These are phyloP conservation scores for Globisporangium abappressorium DNA, from an alignment of 352 stramenopile genomes.

Conservation along the genomic window DNA sequence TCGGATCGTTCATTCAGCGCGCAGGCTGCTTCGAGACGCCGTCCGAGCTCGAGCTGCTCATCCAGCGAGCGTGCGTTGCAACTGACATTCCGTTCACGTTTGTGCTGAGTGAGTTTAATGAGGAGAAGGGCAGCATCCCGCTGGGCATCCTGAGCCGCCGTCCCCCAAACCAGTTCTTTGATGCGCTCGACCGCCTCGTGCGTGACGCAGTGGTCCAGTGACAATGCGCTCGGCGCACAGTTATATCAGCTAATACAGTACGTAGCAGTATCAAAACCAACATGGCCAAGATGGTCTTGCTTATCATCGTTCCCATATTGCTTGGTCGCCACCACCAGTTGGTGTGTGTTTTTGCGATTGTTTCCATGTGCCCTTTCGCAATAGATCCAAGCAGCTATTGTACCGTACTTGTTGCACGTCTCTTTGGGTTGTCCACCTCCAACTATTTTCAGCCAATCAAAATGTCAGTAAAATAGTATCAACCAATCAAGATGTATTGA, in stretches of 20 bases:
- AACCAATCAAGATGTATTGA: too few species aligned
- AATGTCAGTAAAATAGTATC: too few species aligned
- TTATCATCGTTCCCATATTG: not conserved
- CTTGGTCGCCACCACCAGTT: not conserved
- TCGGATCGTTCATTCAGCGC: conserved; percentile 68
- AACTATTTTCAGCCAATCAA: too few species aligned
- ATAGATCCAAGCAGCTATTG: conserved; percentile 2
- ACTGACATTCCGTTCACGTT: conserved; percentile 53
- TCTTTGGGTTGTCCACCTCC: not conserved
- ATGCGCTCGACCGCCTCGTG: conserved; percentile 38
- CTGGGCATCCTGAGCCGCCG: conserved; percentile 61
- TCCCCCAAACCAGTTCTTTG: conserved; percentile 60
- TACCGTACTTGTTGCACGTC: not conserved
- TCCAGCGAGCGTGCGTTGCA: conserved; percentile 43
- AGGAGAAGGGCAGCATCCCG: conserved; percentile 54
- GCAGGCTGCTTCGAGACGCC: conserved; percentile 66
- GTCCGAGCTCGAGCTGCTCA: conserved; percentile 46
- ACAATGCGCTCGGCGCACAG: not conserved
- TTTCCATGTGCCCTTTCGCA: conserved; percentile 8
- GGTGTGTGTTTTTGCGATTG: not conserved
- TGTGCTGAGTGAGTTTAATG: conserved; percentile 49
- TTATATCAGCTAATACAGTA: not conserved
- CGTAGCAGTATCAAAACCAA: not conserved
- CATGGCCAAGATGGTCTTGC: not conserved
- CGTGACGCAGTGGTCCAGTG: not conserved